phyloP scores from a whole-genome alignment of 2,329 filamentous ascomycete species.

The Aspergillus transmontanensis region DNA sequence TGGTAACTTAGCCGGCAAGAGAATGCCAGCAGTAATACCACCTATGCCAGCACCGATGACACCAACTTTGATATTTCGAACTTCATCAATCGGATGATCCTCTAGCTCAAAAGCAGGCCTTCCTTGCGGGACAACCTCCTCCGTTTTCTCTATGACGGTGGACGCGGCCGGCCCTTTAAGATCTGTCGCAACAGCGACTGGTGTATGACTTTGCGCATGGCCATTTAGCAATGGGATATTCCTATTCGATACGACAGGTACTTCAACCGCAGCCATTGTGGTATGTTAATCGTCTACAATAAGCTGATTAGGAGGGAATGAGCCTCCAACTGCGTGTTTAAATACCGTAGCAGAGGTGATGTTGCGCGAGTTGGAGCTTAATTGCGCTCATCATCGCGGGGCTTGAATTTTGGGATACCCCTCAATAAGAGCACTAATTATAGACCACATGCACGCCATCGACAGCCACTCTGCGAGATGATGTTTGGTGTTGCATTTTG shows the following conservation, averaged over 20 bases:
- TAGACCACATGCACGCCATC: slow-evolving; percentile 9
- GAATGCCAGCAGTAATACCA: slow-evolving; percentile 65
- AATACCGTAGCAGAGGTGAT: not conserved
- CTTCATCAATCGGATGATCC: slow-evolving; percentile 53
- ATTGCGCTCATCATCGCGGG: not conserved
- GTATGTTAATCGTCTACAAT: not conserved
- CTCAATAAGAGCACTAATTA: slow-evolving; percentile 1
- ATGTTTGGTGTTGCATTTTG: not conserved
- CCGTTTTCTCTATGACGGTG: slow-evolving; percentile 14
- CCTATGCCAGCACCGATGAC: slow-evolving; percentile 67
- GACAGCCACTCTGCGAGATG: not conserved
- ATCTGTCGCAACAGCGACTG: not conserved
- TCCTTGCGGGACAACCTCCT: not conserved
- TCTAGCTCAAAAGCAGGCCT: slow-evolving; percentile 38
- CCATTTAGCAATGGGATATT: slow-evolving; percentile 5
- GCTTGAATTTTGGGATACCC: not conserved
- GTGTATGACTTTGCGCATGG: not conserved
- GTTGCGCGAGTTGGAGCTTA: not conserved
- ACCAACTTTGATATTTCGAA: slow-evolving; percentile 55
- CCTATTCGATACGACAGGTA: slow-evolving; percentile 6
- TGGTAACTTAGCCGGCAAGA: slow-evolving; percentile 70
- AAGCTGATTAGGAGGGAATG: not conserved
- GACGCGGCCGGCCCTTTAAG: not conserved
- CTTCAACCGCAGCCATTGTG: slow-evolving; percentile 15
- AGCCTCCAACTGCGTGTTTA: not conserved